Conservation (phyloP, 306 rosid genomes). For the Quillaja saponaria region DNA sequence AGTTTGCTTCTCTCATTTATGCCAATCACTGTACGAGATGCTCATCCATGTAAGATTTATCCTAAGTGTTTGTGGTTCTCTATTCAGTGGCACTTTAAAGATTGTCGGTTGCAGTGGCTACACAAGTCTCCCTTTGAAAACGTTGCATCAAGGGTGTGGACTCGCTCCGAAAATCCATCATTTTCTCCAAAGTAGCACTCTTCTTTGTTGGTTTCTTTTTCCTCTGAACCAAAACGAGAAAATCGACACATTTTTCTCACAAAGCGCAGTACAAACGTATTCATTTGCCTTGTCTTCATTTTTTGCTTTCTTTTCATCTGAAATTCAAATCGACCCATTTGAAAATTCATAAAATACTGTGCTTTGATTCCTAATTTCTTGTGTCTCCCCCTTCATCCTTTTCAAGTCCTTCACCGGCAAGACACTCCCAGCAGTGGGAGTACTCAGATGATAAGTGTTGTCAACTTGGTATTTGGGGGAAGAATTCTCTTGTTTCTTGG, state of each 20-base stretch:
- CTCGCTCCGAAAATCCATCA: neutral
- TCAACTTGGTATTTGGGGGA: constrained; percentile 40
- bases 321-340: constrained; percentile 27
- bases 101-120: constrained; percentile 56
- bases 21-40: constrained; percentile 43
- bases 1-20: constrained; percentile 33
- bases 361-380: constrained; percentile 76
- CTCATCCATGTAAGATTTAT: constrained; percentile 34
- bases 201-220: constrained; percentile 37
- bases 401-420: constrained; percentile 61
- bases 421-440: constrained; percentile 36
- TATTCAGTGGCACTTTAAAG: constrained; percentile 30
- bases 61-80: constrained; percentile 11
- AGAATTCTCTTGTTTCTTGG: constrained; percentile 42
- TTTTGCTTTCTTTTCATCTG: constrained; percentile 16
- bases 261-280: neutral
- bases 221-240: neutral
- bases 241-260: neutral
- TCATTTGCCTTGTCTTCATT: constrained; percentile 9
- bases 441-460: constrained; percentile 39
- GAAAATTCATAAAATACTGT: constrained; percentile 39
- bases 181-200: constrained; percentile 32
- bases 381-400: constrained; percentile 68
- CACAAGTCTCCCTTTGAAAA: constrained; percentile 34
- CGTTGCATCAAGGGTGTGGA: constrained; percentile 15